phyloP scores from a whole-genome alignment of 2,329 filamentous ascomycete genomes.

The Huntiella bhutanensis region DNA sequence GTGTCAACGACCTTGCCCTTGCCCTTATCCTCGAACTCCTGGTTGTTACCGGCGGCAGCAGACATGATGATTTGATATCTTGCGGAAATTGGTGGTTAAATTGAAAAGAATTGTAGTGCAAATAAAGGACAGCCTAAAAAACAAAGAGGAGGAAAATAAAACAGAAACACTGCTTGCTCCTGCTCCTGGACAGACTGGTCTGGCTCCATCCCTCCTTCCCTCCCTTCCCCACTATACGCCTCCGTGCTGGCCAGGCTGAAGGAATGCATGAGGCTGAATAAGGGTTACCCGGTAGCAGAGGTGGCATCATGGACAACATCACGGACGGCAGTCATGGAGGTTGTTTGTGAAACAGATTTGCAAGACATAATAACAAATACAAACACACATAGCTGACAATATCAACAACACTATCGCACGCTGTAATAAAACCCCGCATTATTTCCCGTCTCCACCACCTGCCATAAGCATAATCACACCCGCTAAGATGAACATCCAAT shows the following conservation, averaged over 20 bases:
- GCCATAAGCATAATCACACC: slow-evolving; percentile 33
- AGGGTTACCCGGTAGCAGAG: neutral
- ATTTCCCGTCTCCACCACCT: slow-evolving; percentile 34
- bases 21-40: slow-evolving; percentile 48
- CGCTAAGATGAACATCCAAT: slow-evolving; percentile 46
- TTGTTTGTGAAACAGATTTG: neutral
- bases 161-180: neutral
- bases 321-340: neutral
- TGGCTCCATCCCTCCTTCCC: no score
- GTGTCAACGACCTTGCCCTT: slow-evolving; percentile 60
- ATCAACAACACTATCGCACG: neutral
- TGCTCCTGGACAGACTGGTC: neutral
- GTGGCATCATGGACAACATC: neutral
- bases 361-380: neutral
- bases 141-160: slow-evolving; percentile 1
- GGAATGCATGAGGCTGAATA: neutral
- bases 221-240: no score
- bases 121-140: neutral
- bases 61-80: slow-evolving; percentile 25
- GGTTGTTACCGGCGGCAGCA: slow-evolving; percentile 27
- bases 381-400: neutral
- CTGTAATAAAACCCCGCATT: slow-evolving; percentile 11
- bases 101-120: neutral
- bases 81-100: neutral
- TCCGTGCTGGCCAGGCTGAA: neutral